Base-by-base conservation (phyloP, 306 rosid species). In the Trifolium dubium region DNA sequence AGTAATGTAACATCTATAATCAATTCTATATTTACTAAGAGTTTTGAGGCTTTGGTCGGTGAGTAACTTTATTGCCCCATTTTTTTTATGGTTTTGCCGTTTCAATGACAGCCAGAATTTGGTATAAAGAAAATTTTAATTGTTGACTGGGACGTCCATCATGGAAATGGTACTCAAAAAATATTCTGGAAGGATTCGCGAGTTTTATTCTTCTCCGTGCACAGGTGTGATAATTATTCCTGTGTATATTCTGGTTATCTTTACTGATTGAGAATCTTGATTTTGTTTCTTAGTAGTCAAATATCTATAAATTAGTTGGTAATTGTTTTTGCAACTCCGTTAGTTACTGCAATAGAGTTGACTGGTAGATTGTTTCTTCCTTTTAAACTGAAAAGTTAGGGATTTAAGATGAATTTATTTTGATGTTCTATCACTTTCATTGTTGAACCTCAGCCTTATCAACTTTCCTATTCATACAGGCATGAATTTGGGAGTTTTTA, bases 61-160 rank as follows among this genome's bases (percentile, higher is more conserved):
- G 15, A 4, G 69, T 56, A 76, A 31, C 63, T 23, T 39, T 71
- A 46, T 55, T 72, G 41, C 49, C 69, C 85, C 73, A 23, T 18
- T 74, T 23, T 18, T 40, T 50, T 64, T 35, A 67, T 29, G 66
- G 43, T 60, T 29, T 74, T 83, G 18, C 40, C 35, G 55, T 78
- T 55, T 83, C 67, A 64, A 73, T 74, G 76, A 81, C 97, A 94
- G 99, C 95, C 89, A 53, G 95, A 92, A 65, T 54, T 89, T 80
- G 95, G 92, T 3, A 79, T 92, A 17, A 87, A 88, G 55, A 90
- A 87, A 70, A 84, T 94, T 64, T 77, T 94, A 76, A 87, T 94
- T 15, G 99, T 94, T 81, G 99, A 94, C 81, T 94, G 99, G 99
- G 99, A 94, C 39, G 92, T 94, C 10, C 99, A 94, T 86, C 99